A percentile compares a stretch with the other conserved stretches of the same genome.
Conservation (phyloP, 768 basidiomycete species). For the Amanita pallidorosea region DNA sequence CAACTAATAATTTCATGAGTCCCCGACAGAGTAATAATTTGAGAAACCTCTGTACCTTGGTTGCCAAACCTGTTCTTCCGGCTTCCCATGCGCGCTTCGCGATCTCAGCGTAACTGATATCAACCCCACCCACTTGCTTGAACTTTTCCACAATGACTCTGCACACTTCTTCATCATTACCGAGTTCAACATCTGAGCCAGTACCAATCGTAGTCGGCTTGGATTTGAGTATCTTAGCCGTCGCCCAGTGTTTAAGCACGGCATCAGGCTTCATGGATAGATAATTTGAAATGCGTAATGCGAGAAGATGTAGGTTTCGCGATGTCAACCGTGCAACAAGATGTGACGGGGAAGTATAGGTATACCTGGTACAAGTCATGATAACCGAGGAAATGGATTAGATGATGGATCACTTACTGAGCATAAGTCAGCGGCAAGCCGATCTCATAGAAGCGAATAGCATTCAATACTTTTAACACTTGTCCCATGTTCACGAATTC, state of each 20-base stretch:
- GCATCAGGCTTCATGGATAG: constrained; percentile 75
- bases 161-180: constrained; percentile 72
- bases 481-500: constrained; percentile 93
- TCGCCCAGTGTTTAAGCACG: constrained; percentile 94
- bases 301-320: constrained; percentile 84
- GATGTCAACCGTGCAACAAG: constrained; percentile 78
- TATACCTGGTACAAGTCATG: constrained; percentile 46
- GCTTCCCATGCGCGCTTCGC: constrained; percentile 90
- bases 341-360: constrained; percentile 66
- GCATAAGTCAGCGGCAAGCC: constrained; percentile 89
- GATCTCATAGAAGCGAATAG: constrained; percentile 83
- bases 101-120: constrained; percentile 91
- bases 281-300: constrained; percentile 81
- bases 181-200: constrained; percentile 42
- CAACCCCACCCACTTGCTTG: constrained; percentile 61
- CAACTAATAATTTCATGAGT: constrained; percentile 33
- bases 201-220: constrained; percentile 44
- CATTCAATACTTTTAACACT: constrained; percentile 87
- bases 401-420: constrained; percentile 46
- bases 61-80: constrained; percentile 70
- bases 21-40: background rate
- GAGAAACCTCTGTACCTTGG: constrained; percentile 44
- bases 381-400: constrained; percentile 1
- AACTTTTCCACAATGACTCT: constrained; percentile 85
- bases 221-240: constrained; percentile 76